Evolutionary conservation across 495 filamentous ascomycete species (phyloP).

Genomic region (Gamarada debralockiae): DNA sequence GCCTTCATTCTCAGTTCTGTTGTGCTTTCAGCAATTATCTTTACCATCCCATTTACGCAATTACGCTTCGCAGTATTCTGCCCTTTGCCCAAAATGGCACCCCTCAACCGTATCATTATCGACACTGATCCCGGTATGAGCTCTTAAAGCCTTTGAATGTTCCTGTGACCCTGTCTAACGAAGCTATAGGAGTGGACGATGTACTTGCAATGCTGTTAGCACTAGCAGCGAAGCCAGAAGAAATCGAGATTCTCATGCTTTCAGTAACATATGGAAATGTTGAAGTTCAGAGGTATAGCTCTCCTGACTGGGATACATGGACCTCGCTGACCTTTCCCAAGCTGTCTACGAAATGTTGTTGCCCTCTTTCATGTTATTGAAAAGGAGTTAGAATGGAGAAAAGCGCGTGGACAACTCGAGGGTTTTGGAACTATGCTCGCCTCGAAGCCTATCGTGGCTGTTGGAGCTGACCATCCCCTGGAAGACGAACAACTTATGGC

Average conservation of each 20-base stretch:
- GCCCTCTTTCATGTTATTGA: constrained; percentile 92
- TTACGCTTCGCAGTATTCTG: background rate
- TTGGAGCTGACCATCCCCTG: constrained; percentile 81
- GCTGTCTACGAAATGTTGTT: constrained; percentile 85
- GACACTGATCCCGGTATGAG: constrained; percentile 79
- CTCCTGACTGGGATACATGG: background rate
- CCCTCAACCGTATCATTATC: constrained; percentile 77
- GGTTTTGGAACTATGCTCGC: constrained; percentile 66
- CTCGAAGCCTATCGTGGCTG: constrained; percentile 75
- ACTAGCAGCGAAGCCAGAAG: constrained; percentile 74
- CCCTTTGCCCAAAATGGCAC: constrained; percentile 41
- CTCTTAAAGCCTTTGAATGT: background rate
- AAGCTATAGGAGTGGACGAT: constrained; percentile 76
- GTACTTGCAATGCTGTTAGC: constrained; percentile 80
- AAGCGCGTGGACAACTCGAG: constrained; percentile 54
- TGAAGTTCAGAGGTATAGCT: constrained; percentile 63
- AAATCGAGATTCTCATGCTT: constrained; percentile 83
- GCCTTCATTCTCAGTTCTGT: background rate
- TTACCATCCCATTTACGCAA: background rate
- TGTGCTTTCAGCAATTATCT: background rate
- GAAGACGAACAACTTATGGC: constrained; percentile 79
- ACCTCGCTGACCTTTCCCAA: constrained; percentile 29
- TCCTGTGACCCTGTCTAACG: background rate
- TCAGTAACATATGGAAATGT: constrained; percentile 94
- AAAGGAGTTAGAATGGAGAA: constrained; percentile 82